phyloP scores from a whole-genome alignment of 2,329 filamentous ascomycete genomes.

The Colletotrichum sp. region DNA sequence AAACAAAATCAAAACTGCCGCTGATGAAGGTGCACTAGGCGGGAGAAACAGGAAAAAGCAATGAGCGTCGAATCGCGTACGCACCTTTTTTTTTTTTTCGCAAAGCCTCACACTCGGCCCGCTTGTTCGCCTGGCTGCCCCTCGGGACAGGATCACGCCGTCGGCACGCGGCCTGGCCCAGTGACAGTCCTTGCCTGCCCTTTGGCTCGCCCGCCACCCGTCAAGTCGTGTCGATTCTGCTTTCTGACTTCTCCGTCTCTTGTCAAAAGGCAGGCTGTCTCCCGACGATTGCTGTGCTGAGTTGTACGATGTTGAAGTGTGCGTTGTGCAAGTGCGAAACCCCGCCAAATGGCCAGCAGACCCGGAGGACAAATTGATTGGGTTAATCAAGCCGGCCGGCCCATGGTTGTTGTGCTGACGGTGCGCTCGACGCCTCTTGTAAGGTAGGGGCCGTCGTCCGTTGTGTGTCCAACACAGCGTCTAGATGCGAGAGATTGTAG shows the following conservation, averaged over 20 bases:
- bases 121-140: slow-evolving; percentile 6
- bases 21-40: slow-evolving; percentile 12
- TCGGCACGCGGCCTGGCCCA: slow-evolving; percentile 6
- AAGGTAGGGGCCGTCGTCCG: not conserved
- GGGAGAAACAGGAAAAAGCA: slow-evolving; percentile 16
- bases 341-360: not conserved
- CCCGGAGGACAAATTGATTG: not conserved
- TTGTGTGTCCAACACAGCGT: not conserved
- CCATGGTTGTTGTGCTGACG: not conserved
- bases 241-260: not conserved
- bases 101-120: slow-evolving; percentile 17
- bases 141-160: slow-evolving; percentile 9
- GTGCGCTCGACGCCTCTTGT: not conserved
- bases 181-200: not conserved
- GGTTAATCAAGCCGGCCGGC: not conserved
- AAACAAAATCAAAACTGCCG: not conserved
- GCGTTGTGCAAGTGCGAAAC: not conserved
- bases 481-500: slow-evolving; percentile 13
- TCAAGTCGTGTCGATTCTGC: not conserved
- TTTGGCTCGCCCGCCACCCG: not conserved
- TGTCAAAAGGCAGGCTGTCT: not conserved
- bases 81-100: not conserved
- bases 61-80: slow-evolving; percentile 1
- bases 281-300: not conserved
- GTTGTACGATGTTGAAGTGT: not conserved